A percentile compares a stretch with the other conserved stretches of the same genome.
Conservation (phyloP, 257 asterid species). For the Prunella vulgaris region DNA sequence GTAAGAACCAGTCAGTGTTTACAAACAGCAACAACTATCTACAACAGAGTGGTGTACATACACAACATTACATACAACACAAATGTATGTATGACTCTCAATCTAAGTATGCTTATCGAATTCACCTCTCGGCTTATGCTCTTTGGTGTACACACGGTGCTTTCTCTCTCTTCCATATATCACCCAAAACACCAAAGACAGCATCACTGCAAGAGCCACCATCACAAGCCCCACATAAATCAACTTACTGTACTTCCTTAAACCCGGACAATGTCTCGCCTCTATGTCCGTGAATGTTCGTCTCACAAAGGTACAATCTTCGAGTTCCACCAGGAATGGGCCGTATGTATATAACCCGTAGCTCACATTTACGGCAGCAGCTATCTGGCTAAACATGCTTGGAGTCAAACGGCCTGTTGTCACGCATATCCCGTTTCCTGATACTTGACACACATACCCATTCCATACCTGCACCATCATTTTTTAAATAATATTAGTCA, state of each 20-base stretch:
- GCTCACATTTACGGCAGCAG: conserved; percentile 79
- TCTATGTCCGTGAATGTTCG: conserved; percentile 53
- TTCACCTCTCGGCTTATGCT: conserved; percentile 30
- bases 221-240: conserved; percentile 67
- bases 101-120: conserved; percentile 34
- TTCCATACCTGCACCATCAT: conserved; percentile 44
- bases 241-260: conserved; percentile 47
- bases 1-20: neutral
- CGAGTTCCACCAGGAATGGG: conserved; percentile 70
- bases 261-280: conserved; percentile 56
- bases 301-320: conserved; percentile 79
- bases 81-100: neutral
- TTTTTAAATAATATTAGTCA: too few relatives aligned
- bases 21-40: neutral
- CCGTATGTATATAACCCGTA: conserved; percentile 63
- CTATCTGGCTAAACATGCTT: conserved; percentile 49
- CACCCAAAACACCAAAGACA: conserved; percentile 68
- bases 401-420: conserved; percentile 81
- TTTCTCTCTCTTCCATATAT: conserved; percentile 77
- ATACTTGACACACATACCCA: conserved; percentile 59
- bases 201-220: conserved; percentile 71
- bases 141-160: conserved; percentile 73
- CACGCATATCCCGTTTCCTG: conserved; percentile 45
- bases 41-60: neutral
- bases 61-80: neutral